Evolutionary conservation across 129 eudicot species (phyloP), one percentile per base, ranked within the genome.

Genomic region (Heracleum sosnowskyi): DNA sequence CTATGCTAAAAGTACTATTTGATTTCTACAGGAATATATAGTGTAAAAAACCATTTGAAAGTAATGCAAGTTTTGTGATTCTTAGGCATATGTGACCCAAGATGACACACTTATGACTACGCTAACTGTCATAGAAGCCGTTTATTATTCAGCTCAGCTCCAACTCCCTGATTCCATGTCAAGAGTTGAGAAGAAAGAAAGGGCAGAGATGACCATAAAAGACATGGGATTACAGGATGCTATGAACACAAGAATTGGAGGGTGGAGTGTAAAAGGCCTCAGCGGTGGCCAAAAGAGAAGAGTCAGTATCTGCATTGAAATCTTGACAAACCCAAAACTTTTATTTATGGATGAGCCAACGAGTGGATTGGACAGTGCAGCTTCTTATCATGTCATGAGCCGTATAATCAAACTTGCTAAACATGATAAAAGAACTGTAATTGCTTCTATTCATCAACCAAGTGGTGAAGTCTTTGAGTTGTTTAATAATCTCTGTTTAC

Each of bases 361-460:
- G 16, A 71, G 75, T 71, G 75, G 75, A 20, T 39, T 71, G 12
- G 75, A 71, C 31, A 71, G 75, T 71, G 75, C 75, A 36, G 75
- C 75, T 2, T 37, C 75, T 39, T 71, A 71, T 42, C 75, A 71
- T 71, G 75, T 71, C 75, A 71, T 71, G 75, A 71, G 42, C 18
- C 75, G 75, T 36, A 71, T 71, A 36, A 37, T 71, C 20, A 71
- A 37, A 39, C 75, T 71, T 39, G 74, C 84, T 3, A 16, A 62
- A 7, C 80, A 78, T 31, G 79, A 78, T 36, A 69, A 69, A 22
- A 69, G 63, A 37, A 86, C 87, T 24, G 51, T 83, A 6, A 72
- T 86, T 4, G 81, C 80, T 0, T 81, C 90, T 3, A 78, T 86
- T 80, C 90, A 86, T 68, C 86, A 86, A 69, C 85, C 89, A 1